Evolutionary conservation across 176 grass and related monocot genomes (phyloP), one percentile per base, ranked within the genome.

Genomic region (Triticum timopheevii): DNA sequence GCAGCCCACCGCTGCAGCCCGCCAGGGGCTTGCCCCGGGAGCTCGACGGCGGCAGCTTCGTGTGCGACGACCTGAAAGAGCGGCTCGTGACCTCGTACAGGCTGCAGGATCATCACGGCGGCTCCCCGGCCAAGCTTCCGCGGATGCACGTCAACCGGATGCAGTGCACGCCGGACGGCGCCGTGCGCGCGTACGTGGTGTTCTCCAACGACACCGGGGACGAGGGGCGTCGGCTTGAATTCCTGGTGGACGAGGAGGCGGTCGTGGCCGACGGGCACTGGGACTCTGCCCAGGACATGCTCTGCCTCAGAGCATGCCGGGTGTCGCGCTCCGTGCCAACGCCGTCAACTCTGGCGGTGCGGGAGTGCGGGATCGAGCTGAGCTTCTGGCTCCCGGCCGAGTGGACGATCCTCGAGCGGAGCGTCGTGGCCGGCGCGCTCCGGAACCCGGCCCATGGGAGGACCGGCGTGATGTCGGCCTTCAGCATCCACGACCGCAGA

Each of bases 331-430:
- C 61, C 7, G 7, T 4, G 17, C 4, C 36, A 6, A 8, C 6
- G 36, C 38, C 45, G 8, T 0, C 36, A 22, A 27, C 17, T 27
- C 54, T 78, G 1, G 33, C 17, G 39, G 89, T 91, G 36, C 54
- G 44, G 0, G 84, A 92, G 49, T 94, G 92, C 70, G 65, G 69
- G 68, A 44, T 91, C 28, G 61, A 92, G 16, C 87, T 94, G 84
- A 83, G 85, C 45, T 94, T 97, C 40, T 94, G 95, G 92, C 91
- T 97, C 73, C 92, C 88, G 6, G 17, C 75, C 7, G 58, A 36
- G 7, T 93, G 89, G 85, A 91, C 88, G 11, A 66, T 94, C 9
- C 80, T 42, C 34, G 62, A 82, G 8, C 86, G 90, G 17, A 94
- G 84, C 15, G 40, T 25, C 25, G 20, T 79, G n/a, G 86, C 86